Conservation (phyloP, 352 stramenopile genomes). For the Pythium apleroticum region DNA sequence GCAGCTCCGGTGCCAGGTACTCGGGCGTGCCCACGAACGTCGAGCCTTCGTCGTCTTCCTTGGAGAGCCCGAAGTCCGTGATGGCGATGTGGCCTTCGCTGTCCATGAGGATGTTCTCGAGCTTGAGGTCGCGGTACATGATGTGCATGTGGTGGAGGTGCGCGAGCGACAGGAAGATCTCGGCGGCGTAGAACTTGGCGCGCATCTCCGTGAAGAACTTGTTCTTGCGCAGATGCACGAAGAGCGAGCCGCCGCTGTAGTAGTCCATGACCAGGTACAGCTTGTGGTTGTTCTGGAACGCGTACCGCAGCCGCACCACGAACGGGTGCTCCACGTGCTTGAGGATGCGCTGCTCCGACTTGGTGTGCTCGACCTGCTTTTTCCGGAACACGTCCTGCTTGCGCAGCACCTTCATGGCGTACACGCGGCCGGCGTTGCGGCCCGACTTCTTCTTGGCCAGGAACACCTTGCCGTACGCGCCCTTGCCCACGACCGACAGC, state of each 20-base stretch:
- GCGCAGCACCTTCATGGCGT: slow-evolving; percentile 89
- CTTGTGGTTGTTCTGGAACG: slow-evolving; percentile 89
- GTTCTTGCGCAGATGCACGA: slow-evolving; percentile 81
- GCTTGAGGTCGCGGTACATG: slow-evolving; percentile 89
- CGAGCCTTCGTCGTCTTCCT: slow-evolving; percentile 81
- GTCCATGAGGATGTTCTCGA: slow-evolving; percentile 91
- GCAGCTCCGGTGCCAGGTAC: slow-evolving; percentile 81
- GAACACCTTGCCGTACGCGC: slow-evolving; percentile 87
- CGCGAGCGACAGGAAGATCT: slow-evolving; percentile 77
- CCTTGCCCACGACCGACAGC: slow-evolving; percentile 84
- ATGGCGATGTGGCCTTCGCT: slow-evolving; percentile 81
- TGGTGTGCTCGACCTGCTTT: slow-evolving; percentile 86
- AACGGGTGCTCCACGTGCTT: slow-evolving; percentile 88
- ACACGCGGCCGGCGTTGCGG: slow-evolving; percentile 67
- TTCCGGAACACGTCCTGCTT: slow-evolving; percentile 88
- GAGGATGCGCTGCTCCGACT: slow-evolving; percentile 88
- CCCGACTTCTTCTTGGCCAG: slow-evolving; percentile 78
- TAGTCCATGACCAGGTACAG: slow-evolving; percentile 91
- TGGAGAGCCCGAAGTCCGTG: slow-evolving; percentile 88
- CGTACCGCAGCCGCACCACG: slow-evolving; percentile 84
- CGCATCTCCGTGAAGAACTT: slow-evolving; percentile 67
- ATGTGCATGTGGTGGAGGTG: slow-evolving; percentile 89
- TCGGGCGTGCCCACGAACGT: slow-evolving; percentile 85
- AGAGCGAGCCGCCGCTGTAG: slow-evolving; percentile 83
- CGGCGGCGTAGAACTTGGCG: slow-evolving; percentile 84